These are phyloP conservation scores for Schrenkiella parvula DNA, from an alignment of 345 rosid genomes.

Conservation along the genomic window DNA sequence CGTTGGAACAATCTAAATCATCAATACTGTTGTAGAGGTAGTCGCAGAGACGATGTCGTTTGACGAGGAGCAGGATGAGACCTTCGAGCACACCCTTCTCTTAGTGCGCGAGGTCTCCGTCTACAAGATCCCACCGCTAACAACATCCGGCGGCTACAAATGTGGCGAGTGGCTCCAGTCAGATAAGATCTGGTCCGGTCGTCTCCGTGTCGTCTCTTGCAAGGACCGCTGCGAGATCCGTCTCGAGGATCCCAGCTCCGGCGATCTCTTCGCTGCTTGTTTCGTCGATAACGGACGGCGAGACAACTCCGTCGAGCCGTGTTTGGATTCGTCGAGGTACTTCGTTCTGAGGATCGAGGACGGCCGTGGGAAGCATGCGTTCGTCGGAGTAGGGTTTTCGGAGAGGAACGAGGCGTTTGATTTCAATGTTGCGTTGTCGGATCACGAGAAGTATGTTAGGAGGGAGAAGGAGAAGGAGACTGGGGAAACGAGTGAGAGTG, in stretches of 20 bases:
- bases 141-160: conserved; percentile 94
- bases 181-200: conserved; percentile 97
- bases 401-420: conserved; percentile 97
- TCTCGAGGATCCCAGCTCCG: conserved; percentile 83
- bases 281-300: conserved; percentile 78
- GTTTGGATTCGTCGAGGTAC: conserved; percentile 88
- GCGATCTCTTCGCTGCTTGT: conserved; percentile 88
- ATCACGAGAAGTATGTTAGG: conserved; percentile 83
- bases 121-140: conserved; percentile 86
- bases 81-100: conserved; percentile 87
- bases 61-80: conserved; percentile 83
- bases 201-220: conserved; percentile 92
- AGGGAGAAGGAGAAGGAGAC: conserved; percentile 62
- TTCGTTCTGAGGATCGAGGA: conserved; percentile 94
- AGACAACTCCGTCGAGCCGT: conserved; percentile 81
- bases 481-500: conserved; percentile 48
- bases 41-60: too few species aligned
- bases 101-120: conserved; percentile 90
- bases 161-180: conserved; percentile 98
- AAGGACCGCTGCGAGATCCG: conserved; percentile 97
- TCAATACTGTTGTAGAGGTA: too few species aligned
- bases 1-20: too few species aligned
- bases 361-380: conserved; percentile 88
- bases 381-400: conserved; percentile 79
- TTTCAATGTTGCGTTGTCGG: conserved; percentile 95